phyloP scores from a whole-genome alignment of 805 yeast genomes.

The Starmerella apis region DNA sequence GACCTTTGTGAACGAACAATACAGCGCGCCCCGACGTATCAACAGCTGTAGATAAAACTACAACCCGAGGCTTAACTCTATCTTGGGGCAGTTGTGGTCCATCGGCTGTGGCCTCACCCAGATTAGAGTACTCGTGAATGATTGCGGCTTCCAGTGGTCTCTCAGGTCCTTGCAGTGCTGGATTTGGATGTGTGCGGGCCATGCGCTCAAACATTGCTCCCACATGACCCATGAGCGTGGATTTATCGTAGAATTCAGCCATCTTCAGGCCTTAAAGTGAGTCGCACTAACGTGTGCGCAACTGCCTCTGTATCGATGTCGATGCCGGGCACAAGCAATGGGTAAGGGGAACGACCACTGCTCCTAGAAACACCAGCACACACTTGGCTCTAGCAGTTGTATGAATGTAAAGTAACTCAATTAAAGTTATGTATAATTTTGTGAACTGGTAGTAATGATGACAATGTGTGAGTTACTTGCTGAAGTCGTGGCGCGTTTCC shows the following conservation, averaged over 20 bases:
- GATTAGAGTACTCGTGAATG: conserved; percentile 16
- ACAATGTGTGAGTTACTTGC: no score
- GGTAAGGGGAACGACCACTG: no score
- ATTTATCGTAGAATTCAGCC: conserved; percentile 10
- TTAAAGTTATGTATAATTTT: no score
- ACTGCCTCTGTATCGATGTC: no score
- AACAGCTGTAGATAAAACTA: conserved; percentile 15
- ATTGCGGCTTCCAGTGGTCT: conserved; percentile 7
- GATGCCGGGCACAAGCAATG: no score
- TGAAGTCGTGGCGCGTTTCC: no score
- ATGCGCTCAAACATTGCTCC: conserved; percentile 14
- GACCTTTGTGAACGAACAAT: conserved; percentile 64
- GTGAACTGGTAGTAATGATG: no score
- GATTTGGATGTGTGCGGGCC: conserved; percentile 13
- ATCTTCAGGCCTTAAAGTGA: neutral
- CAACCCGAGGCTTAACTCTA: conserved; percentile 21
- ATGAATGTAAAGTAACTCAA: no score
- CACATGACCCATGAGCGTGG: conserved; percentile 12
- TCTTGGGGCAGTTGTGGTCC: neutral
- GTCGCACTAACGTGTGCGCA: no score
- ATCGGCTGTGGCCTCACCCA: conserved; percentile 17
- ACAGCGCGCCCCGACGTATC: conserved; percentile 30
- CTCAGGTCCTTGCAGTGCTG: conserved; percentile 15
- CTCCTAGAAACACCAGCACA: no score
- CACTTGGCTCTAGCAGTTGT: no score